phyloP scores from a whole-genome alignment of 148 eudicot genomes.

The Heliamphora exappendiculata region DNA sequence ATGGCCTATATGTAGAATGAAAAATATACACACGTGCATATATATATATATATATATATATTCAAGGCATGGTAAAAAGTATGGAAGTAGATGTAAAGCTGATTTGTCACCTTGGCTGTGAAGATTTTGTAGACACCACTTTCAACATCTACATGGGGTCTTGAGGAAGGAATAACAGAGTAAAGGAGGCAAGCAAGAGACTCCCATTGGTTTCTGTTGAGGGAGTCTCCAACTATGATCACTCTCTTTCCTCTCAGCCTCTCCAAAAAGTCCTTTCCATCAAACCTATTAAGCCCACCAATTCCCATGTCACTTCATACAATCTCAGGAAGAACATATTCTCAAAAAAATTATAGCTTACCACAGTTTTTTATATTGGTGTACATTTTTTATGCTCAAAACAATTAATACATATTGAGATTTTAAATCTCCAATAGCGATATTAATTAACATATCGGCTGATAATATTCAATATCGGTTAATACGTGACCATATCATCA shows the following conservation, averaged over 20 bases:
- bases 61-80: neutral
- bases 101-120: conserved; percentile 29
- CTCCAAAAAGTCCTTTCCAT: conserved; percentile 33
- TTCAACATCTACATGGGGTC: conserved; percentile 17
- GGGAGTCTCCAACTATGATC: conserved; percentile 44
- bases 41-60: neutral
- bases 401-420: too few species aligned
- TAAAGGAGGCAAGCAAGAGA: conserved; percentile 50
- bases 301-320: neutral
- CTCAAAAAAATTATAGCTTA: too few species aligned
- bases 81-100: neutral
- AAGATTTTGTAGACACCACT: conserved; percentile 20
- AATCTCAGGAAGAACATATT: neutral
- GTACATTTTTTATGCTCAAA: too few species aligned
- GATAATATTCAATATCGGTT: too few species aligned
- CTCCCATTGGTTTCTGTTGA: conserved; percentile 47
- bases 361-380: too few species aligned
- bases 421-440: too few species aligned
- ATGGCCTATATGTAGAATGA: neutral
- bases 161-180: conserved; percentile 28
- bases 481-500: too few species aligned
- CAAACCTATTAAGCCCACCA: conserved; percentile 22
- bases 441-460: too few species aligned
- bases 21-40: neutral
- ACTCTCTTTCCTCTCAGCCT: conserved; percentile 40